Conservation (phyloP, 108 stramenopile genomes). For the Schizochytrium sp. region DNA sequence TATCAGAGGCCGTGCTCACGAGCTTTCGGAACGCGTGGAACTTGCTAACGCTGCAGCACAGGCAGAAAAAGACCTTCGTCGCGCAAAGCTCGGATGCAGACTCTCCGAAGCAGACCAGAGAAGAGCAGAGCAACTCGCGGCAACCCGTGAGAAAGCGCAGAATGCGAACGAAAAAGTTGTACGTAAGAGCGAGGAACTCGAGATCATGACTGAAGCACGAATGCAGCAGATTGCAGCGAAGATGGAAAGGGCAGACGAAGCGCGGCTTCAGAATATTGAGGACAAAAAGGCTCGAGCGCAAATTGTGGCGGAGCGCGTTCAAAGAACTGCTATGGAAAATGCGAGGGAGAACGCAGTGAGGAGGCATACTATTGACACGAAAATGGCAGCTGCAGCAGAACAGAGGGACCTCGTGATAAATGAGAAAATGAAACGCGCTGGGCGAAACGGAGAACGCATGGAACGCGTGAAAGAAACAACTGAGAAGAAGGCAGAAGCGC, state of each 20-base stretch:
- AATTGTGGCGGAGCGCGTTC: neutral
- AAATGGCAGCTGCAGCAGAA: slow-evolving; percentile 1
- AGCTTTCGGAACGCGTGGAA: slow-evolving; percentile 21
- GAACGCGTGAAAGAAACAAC: neutral
- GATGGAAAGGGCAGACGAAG: slow-evolving; percentile 31
- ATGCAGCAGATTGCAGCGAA: slow-evolving; percentile 26
- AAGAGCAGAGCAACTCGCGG: slow-evolving; percentile 9
- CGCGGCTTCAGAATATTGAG: neutral
- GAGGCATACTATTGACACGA: slow-evolving; percentile 39
- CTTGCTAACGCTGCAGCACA: neutral
- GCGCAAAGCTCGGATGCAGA: slow-evolving; percentile 31
- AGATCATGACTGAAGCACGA: neutral
- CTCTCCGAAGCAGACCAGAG: slow-evolving; percentile 44
- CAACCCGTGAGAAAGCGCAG: neutral
- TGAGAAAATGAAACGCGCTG: slow-evolving; percentile 41
- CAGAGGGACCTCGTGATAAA: slow-evolving; percentile 6
- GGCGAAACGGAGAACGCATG: neutral
- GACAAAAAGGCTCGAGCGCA: slow-evolving; percentile 13
- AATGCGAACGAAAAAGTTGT: neutral
- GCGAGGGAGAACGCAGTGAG: neutral
- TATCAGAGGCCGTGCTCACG: slow-evolving; percentile 12
- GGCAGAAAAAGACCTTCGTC: neutral
- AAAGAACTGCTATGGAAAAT: neutral
- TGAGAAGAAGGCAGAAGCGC: slow-evolving; percentile 12
- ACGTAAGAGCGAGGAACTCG: neutral